Base-by-base conservation (phyloP, 352 stramenopile genomes). In the Pilasporangium apinafurcum region DNA sequence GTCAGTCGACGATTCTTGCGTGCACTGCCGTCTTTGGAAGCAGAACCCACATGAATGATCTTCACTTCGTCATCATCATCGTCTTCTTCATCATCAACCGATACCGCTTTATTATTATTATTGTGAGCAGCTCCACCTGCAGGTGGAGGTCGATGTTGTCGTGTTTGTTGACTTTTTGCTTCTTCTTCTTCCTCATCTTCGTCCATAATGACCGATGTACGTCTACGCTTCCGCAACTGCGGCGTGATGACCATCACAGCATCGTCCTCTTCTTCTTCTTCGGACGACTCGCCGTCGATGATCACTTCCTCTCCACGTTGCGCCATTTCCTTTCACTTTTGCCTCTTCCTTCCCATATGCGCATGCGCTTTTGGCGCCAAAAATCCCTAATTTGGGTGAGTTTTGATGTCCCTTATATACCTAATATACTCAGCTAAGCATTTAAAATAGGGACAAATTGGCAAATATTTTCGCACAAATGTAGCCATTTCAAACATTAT, bases 241-340 rank as follows among this genome's bases (percentile, higher is more conserved):
- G 72, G 69, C 16, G 63, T 71, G 28, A 86, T 50, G 36, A 88
- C 68, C 44, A 65, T 45, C 32, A 85, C 62, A 6, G 72, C 68
- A 12, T 68, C 61, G 1, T 82, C 75, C 7, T 81, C 63, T 10
- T 77, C 68, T 17, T 67, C 73, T 8, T 84, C 62, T 20, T 25
- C 41, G 1, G 56, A 62, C 35, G 70, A 83, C 47, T 90, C 69
- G 37, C 62, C 68, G 27, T 90, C 74, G 55, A 86, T 89, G 56
- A 85, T 60, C 46, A 86, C 71, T 66, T 89, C 73, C 22, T 83
- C n/a, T n/a, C n/a, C n/a, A n/a, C n/a, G n/a, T n/a, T n/a, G n/a
- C n/a, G n/a, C n/a, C n/a, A n/a, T n/a, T n/a, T n/a, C n/a, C n/a
- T n/a, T n/a, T n/a, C n/a, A n/a, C n/a, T n/a, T n/a, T n/a, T n/a